Conservation (phyloP, 306 rosid genomes). For the Ammopiptanthus mongolicus region DNA sequence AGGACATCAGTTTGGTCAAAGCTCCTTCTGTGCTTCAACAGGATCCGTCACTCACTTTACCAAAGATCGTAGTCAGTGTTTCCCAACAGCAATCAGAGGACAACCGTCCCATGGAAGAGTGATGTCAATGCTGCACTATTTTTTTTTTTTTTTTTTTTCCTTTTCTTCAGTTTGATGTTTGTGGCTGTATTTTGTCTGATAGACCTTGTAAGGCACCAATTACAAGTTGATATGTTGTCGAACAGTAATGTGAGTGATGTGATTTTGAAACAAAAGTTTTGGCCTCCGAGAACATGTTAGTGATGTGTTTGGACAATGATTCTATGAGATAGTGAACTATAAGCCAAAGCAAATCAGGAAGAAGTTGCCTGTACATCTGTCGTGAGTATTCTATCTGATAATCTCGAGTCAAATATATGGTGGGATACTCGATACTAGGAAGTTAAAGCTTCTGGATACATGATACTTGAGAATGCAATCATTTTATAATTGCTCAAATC, state of each 20-base stretch:
- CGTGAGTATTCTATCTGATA: background rate
- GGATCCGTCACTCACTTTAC: slow-evolving; percentile 48
- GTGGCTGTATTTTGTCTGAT: background rate
- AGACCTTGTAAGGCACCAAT: background rate
- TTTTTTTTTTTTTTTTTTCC: background rate
- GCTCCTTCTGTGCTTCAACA: slow-evolving; percentile 44
- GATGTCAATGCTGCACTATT: slow-evolving; percentile 14
- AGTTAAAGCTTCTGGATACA: background rate
- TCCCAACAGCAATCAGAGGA: slow-evolving; percentile 30
- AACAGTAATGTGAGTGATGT: background rate
- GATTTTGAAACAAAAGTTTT: background rate
- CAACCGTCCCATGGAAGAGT: slow-evolving; percentile 60
- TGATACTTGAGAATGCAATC: background rate
- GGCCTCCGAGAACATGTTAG: background rate
- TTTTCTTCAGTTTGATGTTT: background rate
- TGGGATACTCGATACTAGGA: background rate
- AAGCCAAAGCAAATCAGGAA: background rate
- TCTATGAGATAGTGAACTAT: background rate
- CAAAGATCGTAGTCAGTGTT: slow-evolving; percentile 53
- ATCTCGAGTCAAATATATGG: background rate
- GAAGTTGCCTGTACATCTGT: background rate
- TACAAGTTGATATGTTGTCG: background rate
- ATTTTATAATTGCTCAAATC: background rate
- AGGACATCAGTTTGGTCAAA: slow-evolving; percentile 45
- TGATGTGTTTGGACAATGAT: background rate